Evolutionary conservation across 805 yeast species (phyloP).

Genomic region (Saturnispora mendoncae): DNA sequence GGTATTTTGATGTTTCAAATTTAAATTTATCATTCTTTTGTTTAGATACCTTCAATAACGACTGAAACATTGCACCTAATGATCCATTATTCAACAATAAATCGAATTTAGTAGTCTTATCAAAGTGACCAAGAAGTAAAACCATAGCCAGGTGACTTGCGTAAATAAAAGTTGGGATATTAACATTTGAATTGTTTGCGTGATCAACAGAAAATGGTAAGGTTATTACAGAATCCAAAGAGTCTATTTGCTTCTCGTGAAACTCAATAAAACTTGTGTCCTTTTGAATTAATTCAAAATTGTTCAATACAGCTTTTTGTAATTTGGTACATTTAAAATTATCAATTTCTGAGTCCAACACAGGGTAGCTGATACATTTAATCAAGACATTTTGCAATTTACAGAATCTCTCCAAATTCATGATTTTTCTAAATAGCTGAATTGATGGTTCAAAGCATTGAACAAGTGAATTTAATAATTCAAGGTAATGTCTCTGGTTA

Average conservation of each 20-base stretch:
- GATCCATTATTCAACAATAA: slow-evolving; percentile 37
- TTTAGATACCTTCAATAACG: slow-evolving; percentile 45
- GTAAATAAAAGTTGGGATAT: slow-evolving; percentile 58
- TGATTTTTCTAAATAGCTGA: slow-evolving; percentile 26
- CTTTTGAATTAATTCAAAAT: slow-evolving; percentile 29
- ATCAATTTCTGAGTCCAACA: slow-evolving; percentile 49
- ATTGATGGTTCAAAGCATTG: slow-evolving; percentile 44
- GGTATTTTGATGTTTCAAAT: slow-evolving; percentile 18
- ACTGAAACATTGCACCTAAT: slow-evolving; percentile 36
- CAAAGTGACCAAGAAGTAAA: slow-evolving; percentile 33
- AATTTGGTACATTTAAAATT: slow-evolving; percentile 48
- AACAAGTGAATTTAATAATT: slow-evolving; percentile 48
- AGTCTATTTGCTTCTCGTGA: slow-evolving; percentile 41
- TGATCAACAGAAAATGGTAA: no score
- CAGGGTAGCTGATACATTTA: slow-evolving; percentile 63
- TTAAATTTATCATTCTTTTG: slow-evolving; percentile 31
- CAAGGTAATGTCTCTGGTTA: slow-evolving; percentile 41
- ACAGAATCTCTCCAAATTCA: slow-evolving; percentile 33
- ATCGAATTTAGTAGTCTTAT: slow-evolving; percentile 23
- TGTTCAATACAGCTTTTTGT: slow-evolving; percentile 50
- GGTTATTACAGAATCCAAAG: slow-evolving; percentile 42
- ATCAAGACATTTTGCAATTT: slow-evolving; percentile 50
- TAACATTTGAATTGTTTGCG: slow-evolving; percentile 24
- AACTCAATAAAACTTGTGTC: slow-evolving; percentile 25
- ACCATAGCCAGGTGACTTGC: slow-evolving; percentile 41